Evolutionary conservation across 176 grass and related monocot genomes (phyloP).

Genomic region (Elymus sibiricus): DNA sequence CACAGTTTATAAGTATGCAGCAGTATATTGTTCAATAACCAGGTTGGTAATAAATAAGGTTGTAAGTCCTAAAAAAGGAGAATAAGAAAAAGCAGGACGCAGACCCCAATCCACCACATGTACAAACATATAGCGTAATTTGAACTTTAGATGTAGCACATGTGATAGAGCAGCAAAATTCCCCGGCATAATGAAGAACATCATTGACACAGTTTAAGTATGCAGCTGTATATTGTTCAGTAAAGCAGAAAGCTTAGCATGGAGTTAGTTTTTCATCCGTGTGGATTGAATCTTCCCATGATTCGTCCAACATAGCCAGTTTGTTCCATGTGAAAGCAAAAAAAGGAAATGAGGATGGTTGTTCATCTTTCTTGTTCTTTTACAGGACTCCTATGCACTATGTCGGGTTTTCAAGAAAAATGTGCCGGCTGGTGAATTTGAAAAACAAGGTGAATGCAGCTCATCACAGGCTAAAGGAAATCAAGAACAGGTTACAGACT

Average conservation of each 20-base stretch:
- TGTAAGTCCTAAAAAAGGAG: not conserved
- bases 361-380: slow-evolving; percentile 25
- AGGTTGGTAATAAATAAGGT: too few species aligned
- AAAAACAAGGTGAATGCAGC: slow-evolving; percentile 64
- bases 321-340: not conserved
- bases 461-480: slow-evolving; percentile 50
- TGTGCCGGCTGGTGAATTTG: slow-evolving; percentile 46
- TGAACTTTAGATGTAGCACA: not conserved
- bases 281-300: not conserved
- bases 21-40: too few species aligned
- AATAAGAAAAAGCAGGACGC: not conserved
- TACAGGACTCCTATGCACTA: slow-evolving; percentile 79
- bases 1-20: not conserved
- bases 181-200: not conserved
- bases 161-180: not conserved
- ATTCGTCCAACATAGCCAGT: not conserved
- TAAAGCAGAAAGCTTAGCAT: not conserved
- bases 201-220: not conserved
- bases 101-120: not conserved
- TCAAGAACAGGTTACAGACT: slow-evolving; percentile 32
- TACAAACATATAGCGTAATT: not conserved
- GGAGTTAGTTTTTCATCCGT: not conserved
- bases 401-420: slow-evolving; percentile 99
- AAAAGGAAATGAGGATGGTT: not conserved
- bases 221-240: not conserved